phyloP scores from a whole-genome alignment of 2,329 filamentous ascomycete species.

The Diaporthe helianthi region DNA sequence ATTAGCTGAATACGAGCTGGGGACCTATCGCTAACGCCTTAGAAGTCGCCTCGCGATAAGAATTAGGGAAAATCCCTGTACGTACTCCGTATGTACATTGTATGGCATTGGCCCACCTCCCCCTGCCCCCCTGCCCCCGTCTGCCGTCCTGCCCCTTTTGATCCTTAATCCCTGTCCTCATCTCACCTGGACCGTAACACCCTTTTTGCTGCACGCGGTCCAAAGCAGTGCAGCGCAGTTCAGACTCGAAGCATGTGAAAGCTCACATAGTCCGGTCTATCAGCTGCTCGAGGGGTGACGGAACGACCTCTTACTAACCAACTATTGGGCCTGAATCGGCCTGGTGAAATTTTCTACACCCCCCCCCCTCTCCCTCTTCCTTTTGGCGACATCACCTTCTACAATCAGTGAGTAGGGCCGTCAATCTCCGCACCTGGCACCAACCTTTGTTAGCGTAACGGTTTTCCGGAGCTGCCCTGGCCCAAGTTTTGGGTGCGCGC shows the following conservation, averaged over 20 bases:
- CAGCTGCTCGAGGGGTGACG: conserved; percentile 5
- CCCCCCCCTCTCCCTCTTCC: too few species aligned
- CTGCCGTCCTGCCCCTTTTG: neutral
- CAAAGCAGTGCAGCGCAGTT: neutral
- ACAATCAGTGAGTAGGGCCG: neutral
- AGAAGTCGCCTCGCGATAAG: too few species aligned
- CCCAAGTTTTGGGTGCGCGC: neutral
- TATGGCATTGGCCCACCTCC: too few species aligned
- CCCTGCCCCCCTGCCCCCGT: too few species aligned
- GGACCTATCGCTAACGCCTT: too few species aligned
- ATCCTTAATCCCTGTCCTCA: conserved; percentile 8
- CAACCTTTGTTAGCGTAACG: conserved; percentile 8
- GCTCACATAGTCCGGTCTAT: neutral
- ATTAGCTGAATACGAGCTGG: too few species aligned
- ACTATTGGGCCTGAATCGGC: neutral
- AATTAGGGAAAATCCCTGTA: too few species aligned
- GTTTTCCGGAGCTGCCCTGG: conserved; percentile 3
- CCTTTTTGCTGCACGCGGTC: neutral
- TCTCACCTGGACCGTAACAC: neutral
- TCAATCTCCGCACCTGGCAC: conserved; percentile 1
- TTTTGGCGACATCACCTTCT: neutral
- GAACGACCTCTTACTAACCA: neutral
- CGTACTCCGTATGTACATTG: too few species aligned
- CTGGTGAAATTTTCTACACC: neutral
- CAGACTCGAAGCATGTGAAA: conserved; percentile 11